A percentile compares a stretch with the other conserved stretches of the same genome.
Evolutionary conservation across 2,329 filamentous ascomycete genomes (phyloP).

Genomic region (Trichoderma arundinaceum): DNA sequence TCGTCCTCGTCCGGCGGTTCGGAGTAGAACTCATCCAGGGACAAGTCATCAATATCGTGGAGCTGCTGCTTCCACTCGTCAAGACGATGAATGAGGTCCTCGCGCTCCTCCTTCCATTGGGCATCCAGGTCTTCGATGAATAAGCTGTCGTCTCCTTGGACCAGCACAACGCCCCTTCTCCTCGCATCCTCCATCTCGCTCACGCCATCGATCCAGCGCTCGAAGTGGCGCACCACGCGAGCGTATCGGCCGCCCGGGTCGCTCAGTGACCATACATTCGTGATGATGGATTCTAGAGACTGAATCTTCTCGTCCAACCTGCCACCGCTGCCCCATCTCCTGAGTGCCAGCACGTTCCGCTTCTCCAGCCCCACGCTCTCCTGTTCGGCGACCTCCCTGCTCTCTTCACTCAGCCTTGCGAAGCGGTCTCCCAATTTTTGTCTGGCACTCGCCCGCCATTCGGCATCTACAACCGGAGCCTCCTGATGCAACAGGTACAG

Average conservation of each 20-base stretch:
- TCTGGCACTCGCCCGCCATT: slow-evolving; percentile 64
- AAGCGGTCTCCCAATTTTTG: slow-evolving; percentile 55
- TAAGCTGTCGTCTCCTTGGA: slow-evolving; percentile 47
- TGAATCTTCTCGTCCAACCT: slow-evolving; percentile 63
- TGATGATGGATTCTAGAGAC: slow-evolving; percentile 61
- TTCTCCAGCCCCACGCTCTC: slow-evolving; percentile 55
- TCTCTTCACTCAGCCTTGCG: slow-evolving; percentile 44
- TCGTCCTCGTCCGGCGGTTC: slow-evolving; percentile 39
- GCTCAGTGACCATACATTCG: slow-evolving; percentile 62
- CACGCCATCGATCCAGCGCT: slow-evolving; percentile 61
- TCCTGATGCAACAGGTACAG: slow-evolving; percentile 67
- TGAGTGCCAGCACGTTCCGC: slow-evolving; percentile 58
- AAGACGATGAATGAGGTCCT: slow-evolving; percentile 58
- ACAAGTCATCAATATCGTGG: slow-evolving; percentile 44
- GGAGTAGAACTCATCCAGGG: slow-evolving; percentile 4
- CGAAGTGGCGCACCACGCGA: slow-evolving; percentile 62
- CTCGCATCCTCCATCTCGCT: slow-evolving; percentile 55
- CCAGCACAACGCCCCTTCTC: slow-evolving; percentile 43
- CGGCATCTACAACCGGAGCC: slow-evolving; percentile 49
- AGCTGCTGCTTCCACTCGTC: slow-evolving; percentile 60
- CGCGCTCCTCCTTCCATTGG: slow-evolving; percentile 64
- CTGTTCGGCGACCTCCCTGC: slow-evolving; percentile 43
- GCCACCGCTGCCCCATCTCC: slow-evolving; percentile 53
- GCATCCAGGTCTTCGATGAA: slow-evolving; percentile 63
- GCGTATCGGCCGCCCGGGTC: slow-evolving; percentile 62